phyloP scores from a whole-genome alignment of 805 yeast genomes.

The Tanozyma kutaoensis region DNA sequence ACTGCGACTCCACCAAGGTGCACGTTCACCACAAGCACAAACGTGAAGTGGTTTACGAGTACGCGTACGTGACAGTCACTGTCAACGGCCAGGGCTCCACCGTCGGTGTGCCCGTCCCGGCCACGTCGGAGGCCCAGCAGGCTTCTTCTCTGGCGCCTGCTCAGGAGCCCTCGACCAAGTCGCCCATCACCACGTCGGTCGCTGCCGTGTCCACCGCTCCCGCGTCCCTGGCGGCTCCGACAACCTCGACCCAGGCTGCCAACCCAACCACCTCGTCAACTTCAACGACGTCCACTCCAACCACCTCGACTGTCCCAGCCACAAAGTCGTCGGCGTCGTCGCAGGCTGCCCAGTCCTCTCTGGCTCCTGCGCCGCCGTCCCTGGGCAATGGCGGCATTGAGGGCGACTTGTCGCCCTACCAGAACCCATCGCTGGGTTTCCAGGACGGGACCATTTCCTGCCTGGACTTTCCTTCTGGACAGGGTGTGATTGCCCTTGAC shows the following conservation, averaged over 20 bases:
- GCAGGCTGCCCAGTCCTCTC: conserved; percentile 12
- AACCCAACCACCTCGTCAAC: background rate
- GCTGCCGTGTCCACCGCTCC: background rate
- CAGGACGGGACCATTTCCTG: conserved; percentile 63
- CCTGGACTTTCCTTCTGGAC: conserved; percentile 60
- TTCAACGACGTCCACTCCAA: background rate
- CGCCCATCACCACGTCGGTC: background rate
- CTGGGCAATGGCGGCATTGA: conserved; percentile 12
- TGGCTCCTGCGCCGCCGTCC: conserved; percentile 22
- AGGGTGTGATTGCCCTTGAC: conserved; percentile 71
- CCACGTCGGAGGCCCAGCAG: conserved; percentile 1
- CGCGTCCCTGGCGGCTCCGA: background rate
- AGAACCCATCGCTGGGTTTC: conserved; percentile 47
- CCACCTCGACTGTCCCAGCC: background rate
- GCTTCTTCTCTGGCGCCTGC: background rate
- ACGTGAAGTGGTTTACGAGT: conserved; percentile 43
- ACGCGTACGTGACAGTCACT: conserved; percentile 23
- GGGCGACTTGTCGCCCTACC: conserved; percentile 50
- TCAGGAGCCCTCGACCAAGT: background rate
- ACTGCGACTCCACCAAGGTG: conserved; percentile 6
- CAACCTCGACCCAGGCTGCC: background rate
- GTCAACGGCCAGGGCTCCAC: conserved; percentile 27
- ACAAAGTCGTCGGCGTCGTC: background rate
- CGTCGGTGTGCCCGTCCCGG: background rate
- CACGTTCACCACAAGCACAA: conserved; percentile 53